Evolutionary conservation across 345 rosid genomes (phyloP), one percentile per base, ranked within the genome.

Genomic region (Euphorbia tirucalli): DNA sequence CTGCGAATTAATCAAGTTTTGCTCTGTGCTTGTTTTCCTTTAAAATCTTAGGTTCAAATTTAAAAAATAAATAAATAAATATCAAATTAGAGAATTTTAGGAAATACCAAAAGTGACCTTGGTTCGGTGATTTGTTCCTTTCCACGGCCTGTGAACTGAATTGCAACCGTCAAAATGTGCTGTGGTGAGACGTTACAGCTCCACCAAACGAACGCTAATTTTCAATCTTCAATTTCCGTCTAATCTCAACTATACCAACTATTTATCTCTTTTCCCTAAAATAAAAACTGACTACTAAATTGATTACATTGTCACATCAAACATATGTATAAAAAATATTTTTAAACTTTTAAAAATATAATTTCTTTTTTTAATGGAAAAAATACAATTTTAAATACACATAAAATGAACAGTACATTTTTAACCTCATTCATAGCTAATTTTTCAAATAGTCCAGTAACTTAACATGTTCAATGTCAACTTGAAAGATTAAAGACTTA

Each of bases 161-260:
- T 56, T 9, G 4, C 21, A 25, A 11, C 68, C 68, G 57, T 13
- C 41, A 21, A 31, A 56, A 39, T 50, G 43, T 25, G 56, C 19
- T 50, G 57, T 41, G 27, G 21, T 27, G 69, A 74, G 78, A 52
- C 57, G 57, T 74, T 61, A 58, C 49, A 57, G 77, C 71, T 57
- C 71, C 16, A 56, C 76, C 71, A 66, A 31, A 69, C 30, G 31
- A 73, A 32, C 61, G 21, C 39, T 11, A 15, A 6, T 48, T 46
- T 7, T 37, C 5, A 7, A 41, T 2, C 9, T 46, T 46, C 11
- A 28, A 32, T 71, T 35, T 49, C 31, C 48, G 44, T 28, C 24
- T 24, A 57, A 35, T 35, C 14, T 19, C 39, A 35, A 50, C 5
- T 56, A 54, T 37, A 14, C 50, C 13, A 10, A 30, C 0, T 24